Percentiles rank a stretch among this genome's conserved stretches.
phyloP scores from a whole-genome alignment of 345 rosid genomes.

The Mercurialis annua region DNA sequence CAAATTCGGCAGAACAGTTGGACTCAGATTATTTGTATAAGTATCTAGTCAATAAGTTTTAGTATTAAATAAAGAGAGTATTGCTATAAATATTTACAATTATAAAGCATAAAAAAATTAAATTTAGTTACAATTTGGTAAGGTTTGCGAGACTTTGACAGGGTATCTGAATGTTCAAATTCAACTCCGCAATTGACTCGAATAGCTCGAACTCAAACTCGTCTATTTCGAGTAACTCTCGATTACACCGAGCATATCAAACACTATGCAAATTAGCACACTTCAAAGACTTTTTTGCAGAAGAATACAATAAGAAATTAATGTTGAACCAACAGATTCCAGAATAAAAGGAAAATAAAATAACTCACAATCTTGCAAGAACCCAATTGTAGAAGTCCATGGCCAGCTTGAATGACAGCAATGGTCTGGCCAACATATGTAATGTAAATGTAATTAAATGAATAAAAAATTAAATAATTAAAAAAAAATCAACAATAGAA shows the following conservation, averaged over 20 bases:
- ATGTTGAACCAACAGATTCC: neutral
- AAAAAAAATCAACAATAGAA: neutral
- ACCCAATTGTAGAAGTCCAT: conserved; percentile 90
- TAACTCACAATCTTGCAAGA: conserved; percentile 92
- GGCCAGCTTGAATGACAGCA: conserved; percentile 99
- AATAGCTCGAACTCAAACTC: too few species aligned
- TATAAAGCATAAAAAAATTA: too few species aligned
- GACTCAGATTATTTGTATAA: too few species aligned
- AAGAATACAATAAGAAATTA: neutral
- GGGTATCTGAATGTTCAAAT: too few species aligned
- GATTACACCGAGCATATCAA: neutral
- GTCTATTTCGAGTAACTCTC: too few species aligned
- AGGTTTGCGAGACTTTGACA: too few species aligned
- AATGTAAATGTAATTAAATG: neutral
- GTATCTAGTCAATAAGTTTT: too few species aligned
- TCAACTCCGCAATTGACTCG: too few species aligned
- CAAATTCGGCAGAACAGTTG: too few species aligned
- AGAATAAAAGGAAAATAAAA: neutral
- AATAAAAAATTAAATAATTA: neutral
- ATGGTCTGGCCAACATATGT: conserved; percentile 56
- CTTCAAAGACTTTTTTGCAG: neutral
- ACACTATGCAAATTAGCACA: neutral
- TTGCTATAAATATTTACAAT: too few species aligned
- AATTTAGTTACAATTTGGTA: too few species aligned
- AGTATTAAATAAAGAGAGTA: too few species aligned